Evolutionary conservation across 305 asterid species (phyloP).

Genomic region (Nicotiana rustica): DNA sequence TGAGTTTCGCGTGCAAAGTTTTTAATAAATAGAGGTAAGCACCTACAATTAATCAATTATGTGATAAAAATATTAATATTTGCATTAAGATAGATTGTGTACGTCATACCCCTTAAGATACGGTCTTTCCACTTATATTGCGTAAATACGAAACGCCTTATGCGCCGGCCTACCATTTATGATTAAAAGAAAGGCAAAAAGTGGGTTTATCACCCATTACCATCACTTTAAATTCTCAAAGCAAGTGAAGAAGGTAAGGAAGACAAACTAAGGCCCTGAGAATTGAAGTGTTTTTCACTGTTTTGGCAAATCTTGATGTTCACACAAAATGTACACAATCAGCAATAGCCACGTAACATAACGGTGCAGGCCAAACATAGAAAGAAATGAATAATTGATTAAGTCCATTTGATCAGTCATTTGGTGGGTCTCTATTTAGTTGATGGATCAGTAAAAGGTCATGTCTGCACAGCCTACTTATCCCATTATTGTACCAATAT

Average conservation of each 20-base stretch:
- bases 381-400: background rate
- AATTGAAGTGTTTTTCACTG: background rate
- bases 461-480: background rate
- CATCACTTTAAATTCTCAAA: background rate
- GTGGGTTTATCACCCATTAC: background rate
- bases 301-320: background rate
- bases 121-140: fast-evolving
- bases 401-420: background rate
- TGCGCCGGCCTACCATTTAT: too few species aligned
- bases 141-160: too few species aligned
- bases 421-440: slow-evolving; percentile 14
- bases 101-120: too few species aligned
- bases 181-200: too few species aligned
- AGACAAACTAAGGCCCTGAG: background rate
- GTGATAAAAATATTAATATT: background rate
- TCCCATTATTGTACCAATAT: background rate
- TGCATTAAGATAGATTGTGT: too few species aligned
- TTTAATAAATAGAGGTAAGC: background rate
- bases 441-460: background rate
- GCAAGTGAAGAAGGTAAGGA: background rate
- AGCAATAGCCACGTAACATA: background rate
- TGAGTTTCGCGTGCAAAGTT: too few species aligned
- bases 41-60: background rate
- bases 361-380: background rate
- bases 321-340: background rate